Percentiles rank a stretch among this genome's conserved stretches.
phyloP scores from a whole-genome alignment of 2,329 filamentous ascomycete species.

The Pestalotiopsis sp. region DNA sequence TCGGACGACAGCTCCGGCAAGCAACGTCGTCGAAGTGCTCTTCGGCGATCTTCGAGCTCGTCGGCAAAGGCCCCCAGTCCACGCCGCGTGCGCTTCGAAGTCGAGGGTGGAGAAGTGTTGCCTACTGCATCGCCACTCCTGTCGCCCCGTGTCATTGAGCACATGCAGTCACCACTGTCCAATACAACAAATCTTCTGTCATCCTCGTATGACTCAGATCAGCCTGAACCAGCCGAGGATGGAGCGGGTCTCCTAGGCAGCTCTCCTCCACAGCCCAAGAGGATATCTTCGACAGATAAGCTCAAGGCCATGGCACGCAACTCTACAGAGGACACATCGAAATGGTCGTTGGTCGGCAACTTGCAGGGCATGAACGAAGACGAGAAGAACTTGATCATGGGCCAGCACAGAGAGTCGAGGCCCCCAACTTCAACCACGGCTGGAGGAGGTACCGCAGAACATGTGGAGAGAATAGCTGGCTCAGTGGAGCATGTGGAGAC shows the following conservation, averaged over 20 bases:
- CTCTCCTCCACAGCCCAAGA: slow-evolving; percentile 47
- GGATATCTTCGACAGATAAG: slow-evolving; percentile 59
- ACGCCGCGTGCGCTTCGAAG: slow-evolving; percentile 65
- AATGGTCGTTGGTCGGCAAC: slow-evolving; percentile 51
- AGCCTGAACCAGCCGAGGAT: slow-evolving; percentile 41
- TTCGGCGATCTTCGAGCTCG: slow-evolving; percentile 58
- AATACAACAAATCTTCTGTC: slow-evolving; percentile 25
- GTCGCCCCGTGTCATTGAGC: slow-evolving; percentile 29
- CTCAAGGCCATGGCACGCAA: slow-evolving; percentile 54
- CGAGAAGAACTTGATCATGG: slow-evolving; percentile 33
- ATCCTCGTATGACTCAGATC: slow-evolving; percentile 24
- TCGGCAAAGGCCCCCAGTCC: slow-evolving; percentile 55
- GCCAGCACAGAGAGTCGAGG: slow-evolving; percentile 19
- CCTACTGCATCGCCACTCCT: slow-evolving; percentile 59
- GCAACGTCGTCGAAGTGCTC: slow-evolving; percentile 53
- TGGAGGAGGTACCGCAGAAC: background rate
- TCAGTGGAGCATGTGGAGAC: slow-evolving; percentile 5
- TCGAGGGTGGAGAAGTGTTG: slow-evolving; percentile 62
- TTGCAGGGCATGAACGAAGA: slow-evolving; percentile 30
- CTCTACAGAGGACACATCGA: slow-evolving; percentile 53
- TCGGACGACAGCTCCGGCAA: slow-evolving; percentile 57
- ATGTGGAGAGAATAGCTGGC: background rate
- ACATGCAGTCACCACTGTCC: slow-evolving; percentile 35
- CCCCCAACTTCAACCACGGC: slow-evolving; percentile 13
- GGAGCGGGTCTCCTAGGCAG: slow-evolving; percentile 30